Conservation (phyloP, 495 filamentous ascomycete species). For the Neurospora sp. region DNA sequence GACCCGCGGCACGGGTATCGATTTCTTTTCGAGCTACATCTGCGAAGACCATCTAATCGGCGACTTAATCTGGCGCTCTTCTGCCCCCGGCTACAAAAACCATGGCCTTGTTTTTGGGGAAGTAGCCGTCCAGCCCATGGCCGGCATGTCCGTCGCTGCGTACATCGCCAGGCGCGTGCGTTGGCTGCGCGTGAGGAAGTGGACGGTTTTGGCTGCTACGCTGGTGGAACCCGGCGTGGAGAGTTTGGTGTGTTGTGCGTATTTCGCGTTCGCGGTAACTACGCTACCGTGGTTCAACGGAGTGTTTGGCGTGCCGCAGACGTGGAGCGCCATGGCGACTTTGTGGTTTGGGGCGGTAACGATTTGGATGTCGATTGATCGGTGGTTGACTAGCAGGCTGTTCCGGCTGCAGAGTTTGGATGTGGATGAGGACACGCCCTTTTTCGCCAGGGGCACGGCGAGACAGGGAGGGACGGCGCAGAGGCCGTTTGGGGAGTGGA, state of each 20-base stretch:
- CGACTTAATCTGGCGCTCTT: slow-evolving; percentile 72
- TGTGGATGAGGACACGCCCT: slow-evolving; percentile 59
- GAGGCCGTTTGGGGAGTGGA: slow-evolving; percentile 58
- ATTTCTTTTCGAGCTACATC: slow-evolving; percentile 91
- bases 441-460: slow-evolving; percentile 49
- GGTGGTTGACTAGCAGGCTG: slow-evolving; percentile 59
- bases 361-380: slow-evolving; percentile 67
- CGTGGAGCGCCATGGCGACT: slow-evolving; percentile 56
- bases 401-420: slow-evolving; percentile 63
- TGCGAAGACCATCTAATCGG: slow-evolving; percentile 97
- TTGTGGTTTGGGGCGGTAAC: slow-evolving; percentile 58
- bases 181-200: slow-evolving; percentile 92
- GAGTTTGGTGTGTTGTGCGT: slow-evolving; percentile 69
- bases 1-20: slow-evolving; percentile 55
- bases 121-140: slow-evolving; percentile 81
- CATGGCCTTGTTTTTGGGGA: slow-evolving; percentile 80
- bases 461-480: slow-evolving; percentile 28
- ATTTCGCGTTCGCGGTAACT: slow-evolving; percentile 69
- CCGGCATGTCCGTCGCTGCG: slow-evolving; percentile 63
- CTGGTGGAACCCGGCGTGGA: slow-evolving; percentile 93
- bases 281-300: slow-evolving; percentile 55
- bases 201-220: slow-evolving; percentile 80
- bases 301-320: slow-evolving; percentile 44
- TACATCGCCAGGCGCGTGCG: slow-evolving; percentile 78
- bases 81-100: slow-evolving; percentile 52